phyloP scores from a whole-genome alignment of 176 grass and related monocot genomes.

The Neostapfia colusana region DNA sequence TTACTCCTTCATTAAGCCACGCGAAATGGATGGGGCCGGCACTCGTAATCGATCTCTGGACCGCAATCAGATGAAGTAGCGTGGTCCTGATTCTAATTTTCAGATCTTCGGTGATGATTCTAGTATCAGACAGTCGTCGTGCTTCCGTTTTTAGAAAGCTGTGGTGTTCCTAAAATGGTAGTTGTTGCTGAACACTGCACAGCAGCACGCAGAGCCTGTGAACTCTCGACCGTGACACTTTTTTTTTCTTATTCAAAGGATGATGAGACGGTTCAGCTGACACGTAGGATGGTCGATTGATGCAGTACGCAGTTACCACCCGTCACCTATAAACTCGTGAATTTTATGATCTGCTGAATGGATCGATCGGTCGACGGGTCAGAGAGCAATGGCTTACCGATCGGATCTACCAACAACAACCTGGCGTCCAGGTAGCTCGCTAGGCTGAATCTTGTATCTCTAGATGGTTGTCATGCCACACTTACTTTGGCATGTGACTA shows the following conservation, averaged over 20 bases:
- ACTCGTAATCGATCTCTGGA: not conserved
- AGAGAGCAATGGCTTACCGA: conserved; percentile 39
- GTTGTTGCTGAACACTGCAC: not conserved
- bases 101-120: not conserved
- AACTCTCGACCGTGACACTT: not conserved
- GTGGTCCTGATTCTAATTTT: not conserved
- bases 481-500: conserved; percentile 17
- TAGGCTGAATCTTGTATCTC: not conserved
- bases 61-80: not conserved
- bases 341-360: not conserved
- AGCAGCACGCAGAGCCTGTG: not conserved
- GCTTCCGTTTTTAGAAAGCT: not conserved
- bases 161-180: not conserved
- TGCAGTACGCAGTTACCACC: not conserved
- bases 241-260: not conserved
- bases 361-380: not conserved
- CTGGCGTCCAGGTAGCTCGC: not conserved
- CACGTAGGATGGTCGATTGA: conserved; percentile 23
- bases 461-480: not conserved
- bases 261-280: not conserved
- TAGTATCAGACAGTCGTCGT: not conserved
- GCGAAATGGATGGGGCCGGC: not conserved
- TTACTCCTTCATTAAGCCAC: not conserved
- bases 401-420: not conserved
- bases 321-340: conserved; percentile 24